phyloP scores from a whole-genome alignment of 345 rosid species.

The Salix exigua region DNA sequence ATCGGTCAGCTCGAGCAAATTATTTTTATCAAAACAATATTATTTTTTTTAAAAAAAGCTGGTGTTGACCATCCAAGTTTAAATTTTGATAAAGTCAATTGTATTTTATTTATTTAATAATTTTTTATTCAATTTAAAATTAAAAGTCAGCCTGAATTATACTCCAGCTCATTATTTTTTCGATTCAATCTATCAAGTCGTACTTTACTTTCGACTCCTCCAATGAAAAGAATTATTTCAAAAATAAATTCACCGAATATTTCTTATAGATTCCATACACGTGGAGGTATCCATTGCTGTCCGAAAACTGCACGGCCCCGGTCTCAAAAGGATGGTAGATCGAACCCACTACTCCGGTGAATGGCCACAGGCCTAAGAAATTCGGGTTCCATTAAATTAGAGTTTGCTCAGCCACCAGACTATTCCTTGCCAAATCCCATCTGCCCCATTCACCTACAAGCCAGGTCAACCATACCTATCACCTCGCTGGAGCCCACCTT shows the following conservation, averaged over 20 bases:
- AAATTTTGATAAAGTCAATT: too few relatives aligned
- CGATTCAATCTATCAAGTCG: too few relatives aligned
- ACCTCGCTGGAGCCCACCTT: neutral
- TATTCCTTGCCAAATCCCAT: neutral
- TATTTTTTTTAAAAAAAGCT: too few relatives aligned
- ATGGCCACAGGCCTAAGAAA: neutral
- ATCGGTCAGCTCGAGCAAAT: too few relatives aligned
- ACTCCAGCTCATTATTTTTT: too few relatives aligned
- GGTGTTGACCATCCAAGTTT: too few relatives aligned
- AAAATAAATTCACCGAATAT: neutral
- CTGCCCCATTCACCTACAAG: neutral
- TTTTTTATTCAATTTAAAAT: too few relatives aligned
- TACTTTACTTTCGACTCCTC: too few relatives aligned
- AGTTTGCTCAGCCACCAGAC: neutral
- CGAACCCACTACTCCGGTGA: neutral
- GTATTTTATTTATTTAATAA: too few relatives aligned
- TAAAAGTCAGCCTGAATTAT: too few relatives aligned
- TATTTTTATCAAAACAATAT: too few relatives aligned
- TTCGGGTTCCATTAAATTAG: neutral
- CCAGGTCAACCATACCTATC: constrained; percentile 10
- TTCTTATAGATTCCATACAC: neutral
- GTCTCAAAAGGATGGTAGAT: neutral
- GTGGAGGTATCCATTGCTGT: neutral
- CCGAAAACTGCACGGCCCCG: neutral
- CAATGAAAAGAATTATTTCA: too few relatives aligned